Conservation (phyloP, 2,329 filamentous ascomycete species). For the Fusarium pseudonygamai region DNA sequence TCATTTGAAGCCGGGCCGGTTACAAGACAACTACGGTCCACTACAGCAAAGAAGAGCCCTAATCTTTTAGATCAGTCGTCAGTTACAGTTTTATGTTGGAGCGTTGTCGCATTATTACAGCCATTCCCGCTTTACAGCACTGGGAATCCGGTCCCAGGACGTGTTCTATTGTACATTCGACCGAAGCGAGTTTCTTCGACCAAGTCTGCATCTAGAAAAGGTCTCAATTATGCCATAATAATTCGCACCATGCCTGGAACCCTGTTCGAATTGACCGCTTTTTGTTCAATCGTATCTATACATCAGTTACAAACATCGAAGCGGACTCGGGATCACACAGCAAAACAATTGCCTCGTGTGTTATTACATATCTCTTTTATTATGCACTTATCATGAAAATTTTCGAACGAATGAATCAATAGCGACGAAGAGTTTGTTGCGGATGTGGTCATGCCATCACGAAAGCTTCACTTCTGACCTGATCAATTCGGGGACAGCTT, state of each 20-base stretch:
- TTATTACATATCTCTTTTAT: neutral
- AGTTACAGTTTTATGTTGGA: conserved; percentile 23
- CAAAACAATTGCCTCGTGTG: neutral
- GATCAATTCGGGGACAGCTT: neutral
- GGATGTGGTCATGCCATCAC: neutral
- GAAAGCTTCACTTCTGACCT: neutral
- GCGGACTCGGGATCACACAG: neutral
- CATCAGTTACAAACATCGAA: neutral
- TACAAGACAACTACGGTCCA: conserved; percentile 1
- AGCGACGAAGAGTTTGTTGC: neutral
- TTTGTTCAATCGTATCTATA: conserved; percentile 1
- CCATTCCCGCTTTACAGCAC: conserved; percentile 24
- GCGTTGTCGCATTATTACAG: conserved; percentile 30
- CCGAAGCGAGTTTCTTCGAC: conserved; percentile 32
- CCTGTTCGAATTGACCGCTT: conserved; percentile 1
- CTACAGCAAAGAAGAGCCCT: conserved; percentile 2
- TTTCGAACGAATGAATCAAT: neutral
- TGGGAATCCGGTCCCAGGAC: conserved; percentile 13
- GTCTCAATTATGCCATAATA: conserved; percentile 26
- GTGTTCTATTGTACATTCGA: conserved; percentile 29
- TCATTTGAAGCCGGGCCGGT: conserved; percentile 6
- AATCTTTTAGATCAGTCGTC: conserved; percentile 10
- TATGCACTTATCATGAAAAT: conserved; percentile 1
- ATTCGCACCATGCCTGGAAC: conserved; percentile 15
- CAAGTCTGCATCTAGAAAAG: conserved; percentile 42